Percentiles rank a stretch among this genome's conserved stretches.
These are phyloP conservation scores for Cucurbita pepo DNA, from an alignment of 306 rosid genomes.

Conservation along the genomic window DNA sequence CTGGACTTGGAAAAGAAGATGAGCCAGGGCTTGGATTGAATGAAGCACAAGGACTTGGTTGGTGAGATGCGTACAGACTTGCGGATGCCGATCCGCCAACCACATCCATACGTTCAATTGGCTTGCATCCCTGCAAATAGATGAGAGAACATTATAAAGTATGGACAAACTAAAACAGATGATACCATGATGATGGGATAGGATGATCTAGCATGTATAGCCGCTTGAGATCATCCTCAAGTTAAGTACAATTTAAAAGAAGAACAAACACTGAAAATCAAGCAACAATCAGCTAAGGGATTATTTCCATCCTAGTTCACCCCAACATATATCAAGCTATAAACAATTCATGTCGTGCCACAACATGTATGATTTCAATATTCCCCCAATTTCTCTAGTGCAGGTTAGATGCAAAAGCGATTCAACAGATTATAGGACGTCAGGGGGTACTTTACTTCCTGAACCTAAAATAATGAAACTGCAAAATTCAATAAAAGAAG, in stretches of 20 bases:
- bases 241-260: not conserved
- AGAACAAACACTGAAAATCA: not conserved
- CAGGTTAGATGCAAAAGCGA: not conserved
- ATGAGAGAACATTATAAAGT: conserved; percentile 5
- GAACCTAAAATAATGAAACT: conserved; percentile 17
- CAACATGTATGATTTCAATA: not conserved
- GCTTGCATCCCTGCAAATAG: conserved; percentile 67
- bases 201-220: not conserved
- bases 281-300: not conserved
- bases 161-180: not conserved
- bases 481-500: conserved; percentile 16
- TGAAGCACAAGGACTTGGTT: conserved; percentile 68
- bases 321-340: not conserved
- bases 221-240: not conserved
- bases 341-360: not conserved
- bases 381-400: not conserved
- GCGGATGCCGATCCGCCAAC: conserved; percentile 47
- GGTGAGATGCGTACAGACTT: conserved; percentile 65
- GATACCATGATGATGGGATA: not conserved
- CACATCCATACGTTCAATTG: conserved; percentile 45
- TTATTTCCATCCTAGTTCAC: not conserved
- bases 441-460: not conserved
- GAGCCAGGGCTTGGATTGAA: conserved; percentile 87
- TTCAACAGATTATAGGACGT: not conserved
- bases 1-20: conserved; percentile 78